These are phyloP conservation scores for Candida mesenterica DNA, from an alignment of 1,139 yeast species.

Conservation along the genomic window DNA sequence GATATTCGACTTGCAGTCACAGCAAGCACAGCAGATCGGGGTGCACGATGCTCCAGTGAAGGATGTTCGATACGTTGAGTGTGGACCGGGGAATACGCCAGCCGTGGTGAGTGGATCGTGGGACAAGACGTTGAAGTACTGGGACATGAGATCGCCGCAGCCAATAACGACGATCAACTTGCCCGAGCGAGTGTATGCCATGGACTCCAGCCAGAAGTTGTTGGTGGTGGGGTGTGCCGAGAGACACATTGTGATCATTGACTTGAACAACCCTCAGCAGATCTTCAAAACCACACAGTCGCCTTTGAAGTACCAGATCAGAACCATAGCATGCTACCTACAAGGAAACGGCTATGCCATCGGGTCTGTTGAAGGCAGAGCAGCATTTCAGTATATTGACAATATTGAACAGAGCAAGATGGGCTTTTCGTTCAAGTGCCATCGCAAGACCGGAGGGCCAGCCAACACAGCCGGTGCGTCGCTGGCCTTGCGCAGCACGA, in stretches of 20 bases:
- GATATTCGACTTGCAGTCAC: constrained; percentile 76
- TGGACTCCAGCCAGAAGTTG: constrained; percentile 81
- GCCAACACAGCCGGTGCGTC: constrained; percentile 26
- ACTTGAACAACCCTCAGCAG: constrained; percentile 78
- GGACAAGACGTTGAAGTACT: constrained; percentile 92
- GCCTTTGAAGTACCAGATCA: constrained; percentile 91
- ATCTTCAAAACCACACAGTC: constrained; percentile 73
- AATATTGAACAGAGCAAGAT: constrained; percentile 69
- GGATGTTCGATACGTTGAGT: constrained; percentile 71
- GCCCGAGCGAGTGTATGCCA: constrained; percentile 88
- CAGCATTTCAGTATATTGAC: constrained; percentile 93
- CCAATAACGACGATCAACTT: constrained; percentile 79
- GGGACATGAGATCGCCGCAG: constrained; percentile 88
- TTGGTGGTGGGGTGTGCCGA: constrained; percentile 94
- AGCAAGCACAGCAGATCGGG: constrained; percentile 83
- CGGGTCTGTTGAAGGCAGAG: constrained; percentile 93
- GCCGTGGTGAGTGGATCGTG: constrained; percentile 92
- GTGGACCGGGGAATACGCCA: constrained; percentile 79
- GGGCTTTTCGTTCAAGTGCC: constrained; percentile 94
- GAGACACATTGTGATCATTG: constrained; percentile 73
- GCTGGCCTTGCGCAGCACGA: constrained; percentile 31
- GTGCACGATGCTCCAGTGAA: constrained; percentile 81
- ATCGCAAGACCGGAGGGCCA: constrained; percentile 53
- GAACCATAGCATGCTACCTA: constrained; percentile 79
- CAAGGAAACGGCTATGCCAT: constrained; percentile 90